These are phyloP conservation scores for Fraxinus anomala DNA, from an alignment of 257 asterid genomes.

Conservation along the genomic window DNA sequence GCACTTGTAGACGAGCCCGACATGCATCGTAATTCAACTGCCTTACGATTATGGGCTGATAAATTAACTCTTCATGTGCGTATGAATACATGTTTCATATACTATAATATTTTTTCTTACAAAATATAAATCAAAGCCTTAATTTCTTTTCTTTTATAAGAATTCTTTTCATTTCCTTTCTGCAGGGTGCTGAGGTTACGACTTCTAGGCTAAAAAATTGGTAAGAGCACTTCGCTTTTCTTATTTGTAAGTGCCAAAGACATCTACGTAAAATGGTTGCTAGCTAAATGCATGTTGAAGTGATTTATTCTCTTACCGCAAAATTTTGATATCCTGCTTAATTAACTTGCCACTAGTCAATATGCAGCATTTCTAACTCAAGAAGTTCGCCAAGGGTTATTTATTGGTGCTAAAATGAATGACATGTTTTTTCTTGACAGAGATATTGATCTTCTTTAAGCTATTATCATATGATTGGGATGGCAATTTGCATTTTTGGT, in stretches of 20 bases:
- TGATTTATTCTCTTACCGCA: constrained; percentile 11
- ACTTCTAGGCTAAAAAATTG: constrained; percentile 92
- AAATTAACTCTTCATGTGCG: constrained; percentile 77
- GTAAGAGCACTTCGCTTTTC: constrained; percentile 43
- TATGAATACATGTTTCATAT: constrained; percentile 14
- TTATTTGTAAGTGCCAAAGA: background rate
- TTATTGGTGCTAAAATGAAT: background rate
- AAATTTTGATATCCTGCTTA: background rate
- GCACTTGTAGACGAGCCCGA: constrained; percentile 84
- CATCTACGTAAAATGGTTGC: background rate
- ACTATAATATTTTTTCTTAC: constrained; percentile 3
- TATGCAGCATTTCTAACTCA: background rate
- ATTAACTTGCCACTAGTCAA: background rate
- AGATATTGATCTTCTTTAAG: background rate
- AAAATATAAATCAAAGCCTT: constrained; percentile 3
- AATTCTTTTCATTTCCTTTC: constrained; percentile 27
- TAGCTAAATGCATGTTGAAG: constrained; percentile 8
- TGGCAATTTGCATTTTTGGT: background rate
- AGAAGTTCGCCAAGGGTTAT: background rate
- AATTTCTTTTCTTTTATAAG: constrained; percentile 14
- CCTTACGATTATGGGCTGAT: constrained; percentile 71
- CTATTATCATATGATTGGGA: background rate
- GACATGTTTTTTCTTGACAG: background rate
- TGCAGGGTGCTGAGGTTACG: constrained; percentile 95
- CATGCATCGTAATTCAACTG: constrained; percentile 77